phyloP scores from a whole-genome alignment of 2,329 filamentous ascomycete genomes.

The Podosphaera fusca region DNA sequence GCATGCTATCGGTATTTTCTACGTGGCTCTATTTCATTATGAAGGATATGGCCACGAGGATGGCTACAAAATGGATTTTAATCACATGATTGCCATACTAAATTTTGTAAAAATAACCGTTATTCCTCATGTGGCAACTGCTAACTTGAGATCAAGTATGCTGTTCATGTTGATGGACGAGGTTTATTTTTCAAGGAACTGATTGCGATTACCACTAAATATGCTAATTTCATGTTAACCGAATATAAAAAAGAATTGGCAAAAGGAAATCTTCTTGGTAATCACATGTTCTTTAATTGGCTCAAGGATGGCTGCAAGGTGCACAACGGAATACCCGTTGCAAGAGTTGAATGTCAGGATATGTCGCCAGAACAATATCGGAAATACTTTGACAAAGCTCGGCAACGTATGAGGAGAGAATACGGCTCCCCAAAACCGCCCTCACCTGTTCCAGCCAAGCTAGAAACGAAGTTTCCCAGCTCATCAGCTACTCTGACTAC shows the following conservation, averaged over 20 bases:
- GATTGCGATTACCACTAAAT: neutral
- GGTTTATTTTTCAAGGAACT: neutral
- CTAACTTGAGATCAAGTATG: neutral
- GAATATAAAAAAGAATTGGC: neutral
- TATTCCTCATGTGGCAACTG: neutral
- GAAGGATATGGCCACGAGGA: neutral
- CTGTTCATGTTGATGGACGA: neutral
- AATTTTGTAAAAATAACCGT: neutral
- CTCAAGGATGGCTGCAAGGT: neutral
- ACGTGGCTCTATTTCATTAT: neutral
- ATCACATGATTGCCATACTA: neutral
- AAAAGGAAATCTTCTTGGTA: neutral
- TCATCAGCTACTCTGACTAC: neutral
- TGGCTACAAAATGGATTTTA: neutral
- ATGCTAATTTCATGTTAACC: neutral
- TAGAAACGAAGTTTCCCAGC: neutral
- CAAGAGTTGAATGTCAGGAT: neutral
- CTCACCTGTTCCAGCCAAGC: neutral
- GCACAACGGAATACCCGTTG: neutral
- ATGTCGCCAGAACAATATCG: neutral
- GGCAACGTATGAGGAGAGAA: neutral
- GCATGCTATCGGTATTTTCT: neutral
- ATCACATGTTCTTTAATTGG: neutral
- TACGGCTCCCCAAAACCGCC: neutral
- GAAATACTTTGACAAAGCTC: neutral